Percentiles rank a stretch among this genome's conserved stretches.
These are phyloP conservation scores for Herpetospermum pedunculosum DNA, from an alignment of 306 rosid genomes.

Conservation along the genomic window DNA sequence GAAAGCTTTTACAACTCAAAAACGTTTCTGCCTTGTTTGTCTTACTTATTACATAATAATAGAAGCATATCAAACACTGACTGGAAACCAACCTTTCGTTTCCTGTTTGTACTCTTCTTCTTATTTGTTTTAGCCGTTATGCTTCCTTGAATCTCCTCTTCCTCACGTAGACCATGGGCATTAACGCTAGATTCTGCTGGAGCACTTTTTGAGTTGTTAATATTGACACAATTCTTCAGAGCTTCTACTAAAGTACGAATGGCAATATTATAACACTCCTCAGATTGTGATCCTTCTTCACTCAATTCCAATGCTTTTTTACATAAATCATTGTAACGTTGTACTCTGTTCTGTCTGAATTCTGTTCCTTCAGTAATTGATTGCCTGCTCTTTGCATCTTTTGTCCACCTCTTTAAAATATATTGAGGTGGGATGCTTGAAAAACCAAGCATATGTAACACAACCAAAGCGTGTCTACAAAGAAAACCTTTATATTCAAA, in stretches of 20 bases:
- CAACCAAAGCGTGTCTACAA: constrained; percentile 75
- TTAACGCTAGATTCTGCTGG: constrained; percentile 41
- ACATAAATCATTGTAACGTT: constrained; percentile 71
- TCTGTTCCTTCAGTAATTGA: constrained; percentile 35
- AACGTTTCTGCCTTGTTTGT: background rate
- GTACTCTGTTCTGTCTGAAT: constrained; percentile 48
- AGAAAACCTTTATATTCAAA: constrained; percentile 88
- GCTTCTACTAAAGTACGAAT: constrained; percentile 55
- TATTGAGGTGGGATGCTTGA: constrained; percentile 69
- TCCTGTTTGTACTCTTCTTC: constrained; percentile 56
- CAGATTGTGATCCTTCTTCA: constrained; percentile 86
- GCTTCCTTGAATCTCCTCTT: constrained; percentile 39
- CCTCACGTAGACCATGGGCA: constrained; percentile 38
- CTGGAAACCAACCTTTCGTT: constrained; percentile 61
- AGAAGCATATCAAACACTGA: constrained; percentile 15
- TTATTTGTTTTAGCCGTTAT: constrained; percentile 40
- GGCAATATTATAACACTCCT: constrained; percentile 57
- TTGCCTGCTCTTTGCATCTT: constrained; percentile 61
- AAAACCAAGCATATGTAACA: constrained; percentile 76
- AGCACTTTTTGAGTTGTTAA: constrained; percentile 46
- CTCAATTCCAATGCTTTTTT: constrained; percentile 70
- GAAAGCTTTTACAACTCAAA: background rate
- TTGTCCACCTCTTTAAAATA: constrained; percentile 78
- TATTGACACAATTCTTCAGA: constrained; percentile 70
- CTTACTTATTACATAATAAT: background rate